phyloP scores from a whole-genome alignment of 1,284 basidiomycete genomes.

The Grifola frondosa region DNA sequence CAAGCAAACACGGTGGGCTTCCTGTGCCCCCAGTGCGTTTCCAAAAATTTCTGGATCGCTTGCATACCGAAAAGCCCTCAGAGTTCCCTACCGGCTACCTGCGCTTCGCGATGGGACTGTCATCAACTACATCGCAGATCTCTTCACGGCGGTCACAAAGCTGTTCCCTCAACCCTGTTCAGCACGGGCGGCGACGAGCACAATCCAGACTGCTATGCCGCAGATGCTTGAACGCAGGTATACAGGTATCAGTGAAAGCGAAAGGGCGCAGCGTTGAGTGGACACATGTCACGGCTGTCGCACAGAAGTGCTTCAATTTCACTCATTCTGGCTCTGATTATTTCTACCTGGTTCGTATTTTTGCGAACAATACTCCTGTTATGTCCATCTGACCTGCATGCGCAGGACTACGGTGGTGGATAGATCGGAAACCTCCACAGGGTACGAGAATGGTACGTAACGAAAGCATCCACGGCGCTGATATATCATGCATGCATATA shows the following conservation, averaged over 20 bases:
- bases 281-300: conserved; percentile 50
- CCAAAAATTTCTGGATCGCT: neutral
- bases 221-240: conserved; percentile 62
- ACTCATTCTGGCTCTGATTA: conserved; percentile 57
- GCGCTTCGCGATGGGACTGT: conserved; percentile 53
- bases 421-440: conserved; percentile 68
- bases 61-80: conserved; percentile 8
- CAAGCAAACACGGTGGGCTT: conserved; percentile 61
- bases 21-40: conserved; percentile 54
- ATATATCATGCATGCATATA: conserved; percentile 25
- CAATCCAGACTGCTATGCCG: conserved; percentile 66
- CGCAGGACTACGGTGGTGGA: conserved; percentile 78
- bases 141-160: conserved; percentile 44
- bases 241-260: conserved; percentile 43
- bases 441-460: conserved; percentile 25
- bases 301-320: conserved; percentile 47
- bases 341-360: conserved; percentile 54
- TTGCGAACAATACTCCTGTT: neutral
- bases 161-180: conserved; percentile 62
- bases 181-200: conserved; percentile 86
- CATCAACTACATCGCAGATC: conserved; percentile 42
- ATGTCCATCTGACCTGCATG: neutral
- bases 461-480: conserved; percentile 27
- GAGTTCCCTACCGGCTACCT: conserved; percentile 85
- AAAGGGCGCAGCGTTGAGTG: conserved; percentile 58